Evolutionary conservation across 1,284 basidiomycete genomes (phyloP).

Genomic region (Schizopora paradoxa): DNA sequence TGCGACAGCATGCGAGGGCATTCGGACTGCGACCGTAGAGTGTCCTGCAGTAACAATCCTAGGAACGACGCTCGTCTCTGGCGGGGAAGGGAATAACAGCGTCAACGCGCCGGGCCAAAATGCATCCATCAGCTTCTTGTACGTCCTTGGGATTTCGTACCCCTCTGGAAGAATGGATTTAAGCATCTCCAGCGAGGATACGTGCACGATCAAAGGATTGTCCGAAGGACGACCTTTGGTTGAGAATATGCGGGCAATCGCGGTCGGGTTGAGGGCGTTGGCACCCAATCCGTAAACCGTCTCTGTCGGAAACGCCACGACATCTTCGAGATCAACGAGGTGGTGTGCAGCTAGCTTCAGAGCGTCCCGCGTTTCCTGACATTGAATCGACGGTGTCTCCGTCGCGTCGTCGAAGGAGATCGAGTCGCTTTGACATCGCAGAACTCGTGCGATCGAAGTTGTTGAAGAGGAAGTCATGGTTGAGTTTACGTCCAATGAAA

Average conservation of each 20-base stretch:
- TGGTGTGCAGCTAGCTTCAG: constrained; percentile 45
- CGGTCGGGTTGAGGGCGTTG: constrained; percentile 64
- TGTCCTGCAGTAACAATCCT: constrained; percentile 72
- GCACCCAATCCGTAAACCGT: constrained; percentile 98
- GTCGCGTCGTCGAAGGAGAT: constrained; percentile 43
- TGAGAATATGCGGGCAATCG: constrained; percentile 74
- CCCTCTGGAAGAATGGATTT: constrained; percentile 58
- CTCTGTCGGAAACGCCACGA: constrained; percentile 94
- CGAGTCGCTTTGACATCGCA: constrained; percentile 49
- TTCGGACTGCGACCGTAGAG: constrained; percentile 84
- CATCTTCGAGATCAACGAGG: constrained; percentile 38
- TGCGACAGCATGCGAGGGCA: constrained; percentile 93
- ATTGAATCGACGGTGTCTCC: constrained; percentile 36
- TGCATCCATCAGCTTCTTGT: constrained; percentile 66
- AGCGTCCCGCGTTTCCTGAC: constrained; percentile 39
- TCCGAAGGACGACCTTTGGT: constrained; percentile 93
- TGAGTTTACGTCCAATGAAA: too few relatives aligned
- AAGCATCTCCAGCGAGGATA: constrained; percentile 85
- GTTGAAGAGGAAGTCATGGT: too few relatives aligned
- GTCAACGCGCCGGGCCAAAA: constrained; percentile 98
- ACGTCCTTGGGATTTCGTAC: constrained; percentile 58
- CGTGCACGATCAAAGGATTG: constrained; percentile 97
- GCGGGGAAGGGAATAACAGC: constrained; percentile 79
- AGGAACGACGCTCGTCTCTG: constrained; percentile 43
- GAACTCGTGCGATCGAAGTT: constrained; percentile 27